Evolutionary conservation across 495 filamentous ascomycete species (phyloP).

Genomic region (Trichoderma erinaceum): DNA sequence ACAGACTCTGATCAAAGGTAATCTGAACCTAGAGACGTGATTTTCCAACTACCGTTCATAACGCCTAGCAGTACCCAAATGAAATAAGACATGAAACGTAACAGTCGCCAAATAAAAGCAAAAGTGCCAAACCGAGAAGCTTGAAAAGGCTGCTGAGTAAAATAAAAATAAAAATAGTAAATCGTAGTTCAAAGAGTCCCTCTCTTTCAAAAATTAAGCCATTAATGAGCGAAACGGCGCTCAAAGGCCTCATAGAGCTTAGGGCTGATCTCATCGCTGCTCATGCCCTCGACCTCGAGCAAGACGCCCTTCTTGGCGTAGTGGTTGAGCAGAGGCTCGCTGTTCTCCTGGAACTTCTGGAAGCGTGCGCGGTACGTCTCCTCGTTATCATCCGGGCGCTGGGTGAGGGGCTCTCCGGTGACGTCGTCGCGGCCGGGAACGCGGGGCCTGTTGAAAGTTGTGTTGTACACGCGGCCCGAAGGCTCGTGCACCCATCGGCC

Average conservation of each 20-base stretch:
- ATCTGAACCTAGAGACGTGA: not conserved
- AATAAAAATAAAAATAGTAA: not conserved
- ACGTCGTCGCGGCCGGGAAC: conserved; percentile 79
- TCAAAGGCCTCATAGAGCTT: conserved; percentile 75
- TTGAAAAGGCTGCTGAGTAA: not conserved
- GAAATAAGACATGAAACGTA: not conserved
- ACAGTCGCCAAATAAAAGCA: not conserved
- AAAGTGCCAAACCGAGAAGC: not conserved
- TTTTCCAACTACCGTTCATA: not conserved
- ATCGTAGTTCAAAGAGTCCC: not conserved
- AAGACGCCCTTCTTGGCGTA: conserved; percentile 82
- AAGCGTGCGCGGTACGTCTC: conserved; percentile 77
- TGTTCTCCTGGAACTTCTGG: conserved; percentile 79
- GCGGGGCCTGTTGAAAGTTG: conserved; percentile 79
- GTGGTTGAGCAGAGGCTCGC: conserved; percentile 76
- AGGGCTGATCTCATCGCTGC: conserved; percentile 89
- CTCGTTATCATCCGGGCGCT: conserved; percentile 77
- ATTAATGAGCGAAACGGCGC: conserved; percentile 53
- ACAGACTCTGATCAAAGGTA: not conserved
- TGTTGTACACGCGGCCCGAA: conserved; percentile 90
- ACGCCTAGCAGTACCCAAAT: not conserved
- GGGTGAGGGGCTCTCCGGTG: conserved; percentile 80
- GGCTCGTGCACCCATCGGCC: conserved; percentile 92
- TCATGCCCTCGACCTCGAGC: conserved; percentile 80
- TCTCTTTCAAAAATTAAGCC: not conserved